Evolutionary conservation across 257 asterid genomes (phyloP).

Genomic region (Jacaranda copaia): DNA sequence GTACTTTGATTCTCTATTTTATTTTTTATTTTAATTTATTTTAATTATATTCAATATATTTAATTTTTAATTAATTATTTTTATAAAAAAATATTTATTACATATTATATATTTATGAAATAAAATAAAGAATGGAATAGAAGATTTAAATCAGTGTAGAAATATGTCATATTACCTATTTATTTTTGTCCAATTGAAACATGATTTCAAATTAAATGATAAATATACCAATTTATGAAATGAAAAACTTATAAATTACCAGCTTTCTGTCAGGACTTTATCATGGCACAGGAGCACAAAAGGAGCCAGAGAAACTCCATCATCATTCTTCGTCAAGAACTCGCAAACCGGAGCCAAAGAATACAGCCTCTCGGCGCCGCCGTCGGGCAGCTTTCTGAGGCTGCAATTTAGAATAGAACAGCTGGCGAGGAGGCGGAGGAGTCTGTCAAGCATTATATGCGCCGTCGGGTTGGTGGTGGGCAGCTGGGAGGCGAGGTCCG

Average conservation of each 20-base stretch:
- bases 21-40: too few relatives aligned
- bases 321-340: constrained; percentile 39
- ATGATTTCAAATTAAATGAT: too few relatives aligned
- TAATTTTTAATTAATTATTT: too few relatives aligned
- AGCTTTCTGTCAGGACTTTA: constrained; percentile 18
- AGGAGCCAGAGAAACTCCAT: constrained; percentile 47
- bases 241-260: constrained; percentile 20
- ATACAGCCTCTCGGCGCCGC: constrained; percentile 34
- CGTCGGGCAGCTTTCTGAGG: constrained; percentile 7
- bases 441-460: constrained; percentile 43
- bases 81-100: too few relatives aligned
- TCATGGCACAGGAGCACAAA: constrained; percentile 15
- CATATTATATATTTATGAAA: too few relatives aligned
- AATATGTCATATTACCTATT: too few relatives aligned
- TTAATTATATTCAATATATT: too few relatives aligned
- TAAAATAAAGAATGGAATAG: too few relatives aligned
- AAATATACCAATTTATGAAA: too few relatives aligned
- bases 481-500: constrained; percentile 45
- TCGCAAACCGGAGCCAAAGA: constrained; percentile 41
- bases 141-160: too few relatives aligned
- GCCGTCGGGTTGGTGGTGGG: constrained; percentile 43
- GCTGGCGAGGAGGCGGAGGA: constrained; percentile 52
- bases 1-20: too few relatives aligned
- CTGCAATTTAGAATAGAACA: constrained; percentile 41
- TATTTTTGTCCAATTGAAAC: too few relatives aligned